Evolutionary conservation across 169 alveolate species (phyloP), one percentile per base, ranked within the genome.

Genomic region (Plasmodium inui): DNA sequence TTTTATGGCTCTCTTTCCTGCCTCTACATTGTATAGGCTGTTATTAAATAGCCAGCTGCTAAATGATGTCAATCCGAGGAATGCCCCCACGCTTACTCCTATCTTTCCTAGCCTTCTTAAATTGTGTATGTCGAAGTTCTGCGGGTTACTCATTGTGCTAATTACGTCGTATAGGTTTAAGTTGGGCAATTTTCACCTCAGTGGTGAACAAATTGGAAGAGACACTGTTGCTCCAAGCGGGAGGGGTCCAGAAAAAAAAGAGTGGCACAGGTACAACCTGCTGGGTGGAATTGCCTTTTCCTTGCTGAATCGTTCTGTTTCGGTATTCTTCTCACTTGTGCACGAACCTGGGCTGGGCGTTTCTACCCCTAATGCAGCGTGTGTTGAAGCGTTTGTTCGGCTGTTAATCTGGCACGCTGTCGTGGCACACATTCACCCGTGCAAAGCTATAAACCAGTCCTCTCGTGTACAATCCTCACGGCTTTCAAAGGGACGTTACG

Each of bases 1-100:
- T 44, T 97, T 97, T 67, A 98, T 96, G 9, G 99, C 99, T 74
- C 99, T 95, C 79, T 98, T 98, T 14, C 99, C 99, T 22, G 99
- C 99, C 88, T 98, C 99, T 41, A 98, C 99, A 96, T 96, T 86
- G 83, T 83, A 94, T 74, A 95, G 76, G 88, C 96, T 88, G 81
- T 92, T 95, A n/a, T 92, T 90, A 61, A 90, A 71, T 37, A 90
- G 28, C 95, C 95, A 90, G 57, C 95, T 90, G 73, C 92, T 82
- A 28, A 90, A 90, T 3, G 95, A 90, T 19, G 95, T 82, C 37
- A 81, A 79, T 8, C 95, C 95, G 4, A 90, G 46, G 44, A 90
- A 19, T 80, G 95, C 91, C 8, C 95, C 95, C 22, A 90, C 55
- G 44, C 85, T 90, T 41, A 82, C 67, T 46, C 95, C 92, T 67